phyloP scores from a whole-genome alignment of 805 yeast species.

The Ogataea polymorpha region DNA sequence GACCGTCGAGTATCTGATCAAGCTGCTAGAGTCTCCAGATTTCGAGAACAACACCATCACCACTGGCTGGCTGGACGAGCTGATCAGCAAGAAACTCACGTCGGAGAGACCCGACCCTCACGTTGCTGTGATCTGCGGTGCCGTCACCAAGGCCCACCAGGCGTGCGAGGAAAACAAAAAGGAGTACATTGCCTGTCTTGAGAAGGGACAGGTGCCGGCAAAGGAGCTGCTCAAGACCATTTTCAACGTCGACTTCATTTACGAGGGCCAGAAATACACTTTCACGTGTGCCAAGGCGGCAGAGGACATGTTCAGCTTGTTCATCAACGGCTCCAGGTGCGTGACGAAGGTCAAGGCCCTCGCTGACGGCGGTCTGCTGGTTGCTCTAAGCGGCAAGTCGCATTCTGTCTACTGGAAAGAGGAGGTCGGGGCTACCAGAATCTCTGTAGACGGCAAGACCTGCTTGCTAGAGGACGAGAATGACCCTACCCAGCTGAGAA shows the following conservation, averaged over 20 bases:
- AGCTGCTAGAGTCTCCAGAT: conserved; percentile 92
- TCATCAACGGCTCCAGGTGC: conserved; percentile 88
- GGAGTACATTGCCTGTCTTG: conserved; percentile 73
- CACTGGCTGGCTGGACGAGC: conserved; percentile 98
- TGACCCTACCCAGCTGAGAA: conserved; percentile 97
- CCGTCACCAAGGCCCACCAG: conserved; percentile 90
- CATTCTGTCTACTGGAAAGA: conserved; percentile 98
- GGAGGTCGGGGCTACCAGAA: conserved; percentile 91
- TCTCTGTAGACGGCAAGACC: conserved; percentile 93
- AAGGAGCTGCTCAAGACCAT: conserved; percentile 79
- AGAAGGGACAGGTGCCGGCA: conserved; percentile 92
- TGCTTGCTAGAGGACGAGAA: conserved; percentile 92
- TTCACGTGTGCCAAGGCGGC: conserved; percentile 96
- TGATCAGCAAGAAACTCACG: conserved; percentile 88
- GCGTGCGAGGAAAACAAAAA: conserved; percentile 66
- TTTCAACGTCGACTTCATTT: conserved; percentile 91
- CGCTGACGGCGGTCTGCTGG: conserved; percentile 90
- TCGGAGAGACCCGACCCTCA: conserved; percentile 95
- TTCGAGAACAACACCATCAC: conserved; percentile 95
- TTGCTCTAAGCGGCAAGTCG: conserved; percentile 86
- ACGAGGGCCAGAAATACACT: conserved; percentile 88
- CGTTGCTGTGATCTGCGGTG: conserved; percentile 94
- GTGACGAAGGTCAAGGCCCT: conserved; percentile 85
- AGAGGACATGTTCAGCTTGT: conserved; percentile 77
- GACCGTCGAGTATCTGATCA: conserved; percentile 94